phyloP scores from a whole-genome alignment of 192 early-diverging fungal genomes.

The Globomyces pollinis-pini region DNA sequence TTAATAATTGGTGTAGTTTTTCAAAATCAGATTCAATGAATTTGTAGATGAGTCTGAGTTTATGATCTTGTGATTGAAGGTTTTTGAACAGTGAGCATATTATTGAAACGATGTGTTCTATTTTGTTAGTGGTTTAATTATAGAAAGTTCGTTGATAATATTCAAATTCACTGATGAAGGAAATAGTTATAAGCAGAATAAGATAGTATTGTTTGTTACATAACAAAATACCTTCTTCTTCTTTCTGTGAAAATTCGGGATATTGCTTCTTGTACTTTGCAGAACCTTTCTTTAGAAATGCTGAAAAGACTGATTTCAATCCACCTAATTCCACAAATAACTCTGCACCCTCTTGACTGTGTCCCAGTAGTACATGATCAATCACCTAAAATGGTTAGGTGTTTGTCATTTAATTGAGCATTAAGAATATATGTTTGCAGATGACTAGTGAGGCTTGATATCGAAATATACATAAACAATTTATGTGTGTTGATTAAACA shows the following conservation, averaged over 20 bases:
- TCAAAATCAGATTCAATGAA: conserved; percentile 73
- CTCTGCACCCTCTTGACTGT: conserved; percentile 29
- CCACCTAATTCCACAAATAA: conserved; percentile 77
- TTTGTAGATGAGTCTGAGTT: conserved; percentile 70
- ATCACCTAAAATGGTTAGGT: conserved; percentile 82
- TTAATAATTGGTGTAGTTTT: conserved; percentile 75
- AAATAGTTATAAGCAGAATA: no score
- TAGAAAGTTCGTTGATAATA: no score
- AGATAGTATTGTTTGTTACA: neutral
- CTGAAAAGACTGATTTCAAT: conserved; percentile 75
- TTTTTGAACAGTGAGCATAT: conserved; percentile 71
- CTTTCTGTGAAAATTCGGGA: conserved; percentile 65
- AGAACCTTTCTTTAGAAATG: conserved; percentile 77
- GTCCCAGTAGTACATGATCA: conserved; percentile 47
- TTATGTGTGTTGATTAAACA: no score
- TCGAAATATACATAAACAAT: no score
- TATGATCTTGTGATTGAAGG: conserved; percentile 48
- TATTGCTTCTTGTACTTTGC: conserved; percentile 73
- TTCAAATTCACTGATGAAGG: no score
- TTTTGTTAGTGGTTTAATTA: no score
- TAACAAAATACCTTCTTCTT: conserved; percentile 55
- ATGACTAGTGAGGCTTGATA: no score
- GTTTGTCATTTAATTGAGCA: conserved; percentile 65
- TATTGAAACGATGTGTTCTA: conserved; percentile 82
- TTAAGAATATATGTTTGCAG: no score